phyloP scores from a whole-genome alignment of 305 asterid species.

The Plantago lanceolata region DNA sequence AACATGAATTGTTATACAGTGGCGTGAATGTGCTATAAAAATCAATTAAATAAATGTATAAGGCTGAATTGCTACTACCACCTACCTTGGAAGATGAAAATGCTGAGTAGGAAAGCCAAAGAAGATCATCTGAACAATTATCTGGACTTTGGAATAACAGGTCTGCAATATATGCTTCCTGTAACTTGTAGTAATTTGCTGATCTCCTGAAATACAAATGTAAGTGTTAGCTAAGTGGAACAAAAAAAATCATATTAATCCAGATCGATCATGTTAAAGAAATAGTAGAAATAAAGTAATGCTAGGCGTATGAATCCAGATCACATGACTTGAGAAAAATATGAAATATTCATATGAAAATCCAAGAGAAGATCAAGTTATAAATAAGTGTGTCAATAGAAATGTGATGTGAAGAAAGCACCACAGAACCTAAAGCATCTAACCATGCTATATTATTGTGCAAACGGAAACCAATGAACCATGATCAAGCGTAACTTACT shows the following conservation, averaged over 20 bases:
- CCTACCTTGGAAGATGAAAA: slow-evolving; percentile 67
- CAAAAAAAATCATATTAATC: slow-evolving; percentile 16
- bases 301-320: background rate
- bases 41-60: background rate
- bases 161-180: slow-evolving; percentile 66
- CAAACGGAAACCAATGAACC: background rate
- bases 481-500: slow-evolving; percentile 42
- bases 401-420: background rate
- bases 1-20: too few species aligned
- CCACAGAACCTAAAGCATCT: background rate
- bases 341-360: background rate
- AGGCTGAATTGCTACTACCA: slow-evolving; percentile 23
- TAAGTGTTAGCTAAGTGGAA: slow-evolving; percentile 30
- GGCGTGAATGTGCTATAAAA: too few species aligned
- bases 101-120: slow-evolving; percentile 79
- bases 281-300: background rate
- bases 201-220: slow-evolving; percentile 49
- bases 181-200: slow-evolving; percentile 61
- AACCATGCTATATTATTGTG: background rate
- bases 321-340: background rate
- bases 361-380: background rate
- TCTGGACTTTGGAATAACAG: slow-evolving; percentile 79
- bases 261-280: slow-evolving; percentile 13
- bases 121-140: slow-evolving; percentile 80
- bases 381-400: slow-evolving; percentile 3